Base-by-base conservation (phyloP, 306 rosid genomes). In the Mimosa bimucronata region DNA sequence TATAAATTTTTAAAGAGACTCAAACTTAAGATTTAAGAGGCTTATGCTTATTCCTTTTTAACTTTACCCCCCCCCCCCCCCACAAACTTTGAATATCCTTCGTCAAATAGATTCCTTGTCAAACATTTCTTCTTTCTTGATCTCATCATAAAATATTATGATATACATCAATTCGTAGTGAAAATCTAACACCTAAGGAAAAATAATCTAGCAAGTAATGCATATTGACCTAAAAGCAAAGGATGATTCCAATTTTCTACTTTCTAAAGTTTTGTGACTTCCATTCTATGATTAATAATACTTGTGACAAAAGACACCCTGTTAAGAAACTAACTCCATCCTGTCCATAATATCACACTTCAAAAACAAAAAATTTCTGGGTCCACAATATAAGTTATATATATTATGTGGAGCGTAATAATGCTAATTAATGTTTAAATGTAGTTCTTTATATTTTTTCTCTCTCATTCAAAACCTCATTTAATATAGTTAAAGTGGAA, bases 61-160 rank as follows among this genome's bases (percentile, higher is more conserved):
- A 50, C 46, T 64, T 34, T 5, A 31, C 18, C 1, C n/a, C n/a
- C n/a, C n/a, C n/a, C n/a, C n/a, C n/a, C n/a, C n/a, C n/a, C 13
- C 38, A 65, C 29, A 30, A 66, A 61, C 74, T 76, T 70, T 52
- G 60, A 50, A 48, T 26, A 40, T 64, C 71, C 62, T 37, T 38
- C 10, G 0, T 7, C 4, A 26, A 13, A 61, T 61, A 37, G 29
- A 53, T 55, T 21, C 61, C 13, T 66, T 28, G 16, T 19, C 29
- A 18, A n/a, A 66, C 7, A 19, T 66, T 66, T 66, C 48, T 66
- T 11, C 72, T 66, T 14, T 3, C 3, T 53, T 53, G 38, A 34
- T 34, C 38, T 34, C 38, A 21, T 65, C 48, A 38, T 66, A 28
- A 37, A 53, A 53, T n/a, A 52, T 37, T 66, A 11, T 19, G 2